These are phyloP conservation scores for Huntiella bhutanensis DNA, from an alignment of 2,329 filamentous ascomycete genomes.

Conservation along the genomic window DNA sequence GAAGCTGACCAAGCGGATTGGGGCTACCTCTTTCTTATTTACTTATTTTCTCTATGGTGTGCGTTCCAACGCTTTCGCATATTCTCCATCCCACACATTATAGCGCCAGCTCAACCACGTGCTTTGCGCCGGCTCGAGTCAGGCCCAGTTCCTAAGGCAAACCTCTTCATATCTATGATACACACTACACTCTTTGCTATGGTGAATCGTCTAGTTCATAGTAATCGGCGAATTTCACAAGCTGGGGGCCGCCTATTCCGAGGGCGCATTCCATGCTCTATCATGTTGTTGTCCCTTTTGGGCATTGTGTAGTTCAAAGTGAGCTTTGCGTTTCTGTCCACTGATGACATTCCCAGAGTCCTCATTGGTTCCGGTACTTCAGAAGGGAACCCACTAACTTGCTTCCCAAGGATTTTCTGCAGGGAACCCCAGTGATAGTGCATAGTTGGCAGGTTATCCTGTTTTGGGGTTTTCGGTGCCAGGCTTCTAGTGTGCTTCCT, in stretches of 20 bases:
- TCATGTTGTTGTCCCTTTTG: constrained; percentile 5
- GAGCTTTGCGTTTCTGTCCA: neutral
- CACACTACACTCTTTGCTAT: neutral
- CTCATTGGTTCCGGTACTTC: constrained; percentile 2
- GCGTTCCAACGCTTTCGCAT: too few species aligned
- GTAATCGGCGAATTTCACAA: too few species aligned
- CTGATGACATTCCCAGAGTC: constrained; percentile 3
- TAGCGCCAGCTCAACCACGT: neutral
- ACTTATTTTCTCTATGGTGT: too few species aligned
- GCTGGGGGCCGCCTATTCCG: too few species aligned
- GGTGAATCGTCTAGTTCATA: neutral
- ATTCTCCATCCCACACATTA: too few species aligned
- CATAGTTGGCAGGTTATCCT: constrained; percentile 1
- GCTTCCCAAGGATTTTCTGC: constrained; percentile 1
- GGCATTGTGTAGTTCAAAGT: constrained; percentile 2
- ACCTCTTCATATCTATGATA: neutral
- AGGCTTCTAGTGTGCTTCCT: too few species aligned
- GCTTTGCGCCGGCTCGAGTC: neutral
- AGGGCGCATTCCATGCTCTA: too few species aligned
- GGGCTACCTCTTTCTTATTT: too few species aligned
- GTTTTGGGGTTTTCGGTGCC: neutral
- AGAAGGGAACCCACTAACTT: neutral
- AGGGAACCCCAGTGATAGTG: neutral
- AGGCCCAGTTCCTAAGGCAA: neutral
- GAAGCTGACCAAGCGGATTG: too few species aligned